A percentile compares a stretch with the other conserved stretches of the same genome.
Conservation (phyloP, 2,329 filamentous ascomycete genomes). For the Trichoderma simmonsii region DNA sequence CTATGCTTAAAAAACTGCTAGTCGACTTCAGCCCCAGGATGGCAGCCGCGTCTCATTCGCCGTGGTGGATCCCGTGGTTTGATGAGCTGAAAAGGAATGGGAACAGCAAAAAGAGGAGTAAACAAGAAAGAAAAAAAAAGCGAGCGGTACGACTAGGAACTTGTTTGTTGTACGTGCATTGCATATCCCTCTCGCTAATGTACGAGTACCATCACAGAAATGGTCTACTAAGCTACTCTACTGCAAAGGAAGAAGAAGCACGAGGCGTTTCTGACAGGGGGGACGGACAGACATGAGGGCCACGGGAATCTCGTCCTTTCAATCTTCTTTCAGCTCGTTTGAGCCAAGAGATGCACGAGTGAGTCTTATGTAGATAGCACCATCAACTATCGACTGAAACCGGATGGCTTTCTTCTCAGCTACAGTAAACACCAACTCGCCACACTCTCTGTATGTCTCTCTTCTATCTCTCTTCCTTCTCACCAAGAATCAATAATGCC, state of each 20-base stretch:
- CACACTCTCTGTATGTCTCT: neutral
- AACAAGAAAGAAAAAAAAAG: neutral
- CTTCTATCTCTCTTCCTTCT: neutral
- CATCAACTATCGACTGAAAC: neutral
- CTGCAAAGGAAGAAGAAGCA: neutral
- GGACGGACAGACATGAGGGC: neutral
- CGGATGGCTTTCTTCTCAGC: neutral
- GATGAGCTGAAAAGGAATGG: conserved; percentile 17
- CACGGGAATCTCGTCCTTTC: conserved; percentile 3
- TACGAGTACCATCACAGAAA: neutral
- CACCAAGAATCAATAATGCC: neutral
- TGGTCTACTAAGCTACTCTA: neutral
- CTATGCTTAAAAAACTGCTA: conserved; percentile 8
- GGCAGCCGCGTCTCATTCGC: conserved; percentile 9
- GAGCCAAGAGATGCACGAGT: neutral
- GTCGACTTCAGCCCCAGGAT: neutral
- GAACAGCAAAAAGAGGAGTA: neutral
- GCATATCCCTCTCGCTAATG: neutral
- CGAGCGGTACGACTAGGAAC: neutral
- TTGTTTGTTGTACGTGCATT: neutral
- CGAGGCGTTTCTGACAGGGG: neutral
- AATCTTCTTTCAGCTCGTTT: neutral
- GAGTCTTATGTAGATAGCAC: neutral
- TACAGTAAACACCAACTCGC: neutral
- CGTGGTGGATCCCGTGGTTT: conserved; percentile 1